Percentiles rank a stretch among this genome's conserved stretches.
These are phyloP conservation scores for Logfia minima DNA, from an alignment of 129 eudicot genomes.

Conservation along the genomic window DNA sequence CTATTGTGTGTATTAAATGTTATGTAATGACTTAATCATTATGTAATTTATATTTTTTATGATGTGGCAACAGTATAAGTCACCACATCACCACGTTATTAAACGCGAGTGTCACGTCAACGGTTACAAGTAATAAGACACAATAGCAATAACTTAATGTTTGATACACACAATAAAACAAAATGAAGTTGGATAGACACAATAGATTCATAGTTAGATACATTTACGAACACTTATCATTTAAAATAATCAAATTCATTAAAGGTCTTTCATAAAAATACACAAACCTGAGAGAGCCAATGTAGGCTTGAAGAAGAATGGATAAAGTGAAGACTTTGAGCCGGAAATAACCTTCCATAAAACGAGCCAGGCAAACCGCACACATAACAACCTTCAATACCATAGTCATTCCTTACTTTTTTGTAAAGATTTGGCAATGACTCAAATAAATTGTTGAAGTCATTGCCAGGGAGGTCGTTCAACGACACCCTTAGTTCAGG, in stretches of 20 bases:
- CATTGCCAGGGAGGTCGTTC: conserved; percentile 51
- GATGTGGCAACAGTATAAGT: too few relatives aligned
- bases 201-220: too few relatives aligned
- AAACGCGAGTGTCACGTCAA: too few relatives aligned
- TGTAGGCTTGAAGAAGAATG: conserved; percentile 53
- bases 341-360: conserved; percentile 49
- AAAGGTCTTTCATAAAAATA: neutral
- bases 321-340: conserved; percentile 43
- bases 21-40: too few relatives aligned
- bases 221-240: too few relatives aligned
- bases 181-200: too few relatives aligned
- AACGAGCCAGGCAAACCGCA: conserved; percentile 50
- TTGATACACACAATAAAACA: too few relatives aligned
- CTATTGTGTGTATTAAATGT: too few relatives aligned
- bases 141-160: too few relatives aligned
- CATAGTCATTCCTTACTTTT: conserved; percentile 36
- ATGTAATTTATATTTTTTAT: too few relatives aligned
- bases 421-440: conserved; percentile 33
- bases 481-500: conserved; percentile 52
- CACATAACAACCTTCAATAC: conserved; percentile 36
- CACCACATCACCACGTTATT: too few relatives aligned
- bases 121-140: too few relatives aligned
- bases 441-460: conserved; percentile 39
- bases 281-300: conserved; percentile 50
- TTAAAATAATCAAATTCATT: neutral